Evolutionary conservation across 2,329 filamentous ascomycete genomes (phyloP), one percentile per base, ranked within the genome.

Genomic region (Calonectria multiphialidica): DNA sequence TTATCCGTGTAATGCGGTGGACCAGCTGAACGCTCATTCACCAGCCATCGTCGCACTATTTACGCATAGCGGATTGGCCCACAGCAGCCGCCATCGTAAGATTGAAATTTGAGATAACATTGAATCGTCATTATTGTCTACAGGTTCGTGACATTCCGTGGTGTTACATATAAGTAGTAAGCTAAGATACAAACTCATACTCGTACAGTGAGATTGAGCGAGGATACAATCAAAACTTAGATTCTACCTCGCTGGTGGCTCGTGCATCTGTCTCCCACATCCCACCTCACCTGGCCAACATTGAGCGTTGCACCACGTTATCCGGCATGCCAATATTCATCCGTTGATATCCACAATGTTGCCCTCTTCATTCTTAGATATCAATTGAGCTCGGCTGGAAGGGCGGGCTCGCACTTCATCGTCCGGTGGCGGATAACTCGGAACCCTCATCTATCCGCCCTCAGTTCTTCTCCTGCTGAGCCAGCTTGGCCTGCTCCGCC

Each of bases 401-500:
- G 15, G 13, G 15, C 53, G 18, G 35, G 53, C 35, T 28, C 15
- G 13, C 35, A 15, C 25, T 55, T n/a, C 30, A 45, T 55, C 35
- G 37, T 55, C 30, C n/a, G 16, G 13, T 30, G 45, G 12, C 23
- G 37, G 28, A 59, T 59, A 13, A 35, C 70, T 35, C 25, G 30
- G 47, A 35, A 23, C 57, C 23, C 50, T 23, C 30, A 16, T 15
- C 33, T 9, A 37, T 35, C 53, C 28, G 33, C 55, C 65, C 37
- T 78, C 53, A 76, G 67, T 80, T 75, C 75, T 81, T 75, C 68
- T 77, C 71, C 68, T 80, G 72, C 50, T 71, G 72, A 61, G 75
- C 66, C 70, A 72, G 70, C 72, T 78, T 75, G 67, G 77, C 75
- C 75, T 83, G 81, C 73, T 84, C 81, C 15, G 78, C 74, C 63